Evolutionary conservation across 345 rosid genomes (phyloP).

Genomic region (Citrus inodora): DNA sequence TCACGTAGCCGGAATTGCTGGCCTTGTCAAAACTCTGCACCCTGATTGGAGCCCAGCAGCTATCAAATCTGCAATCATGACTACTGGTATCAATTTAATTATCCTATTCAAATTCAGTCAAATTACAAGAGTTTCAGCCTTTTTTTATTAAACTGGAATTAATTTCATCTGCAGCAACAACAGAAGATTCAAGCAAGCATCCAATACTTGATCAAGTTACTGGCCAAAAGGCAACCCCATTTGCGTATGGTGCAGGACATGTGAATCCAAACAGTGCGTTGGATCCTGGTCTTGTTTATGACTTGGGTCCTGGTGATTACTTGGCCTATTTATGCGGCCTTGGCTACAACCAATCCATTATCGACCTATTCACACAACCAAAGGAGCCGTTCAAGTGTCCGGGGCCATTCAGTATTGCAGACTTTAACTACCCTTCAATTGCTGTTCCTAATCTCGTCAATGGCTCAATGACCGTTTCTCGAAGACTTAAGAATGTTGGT

Average conservation of each 20-base stretch:
- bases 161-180: conserved; percentile 25
- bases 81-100: conserved; percentile 30
- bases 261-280: conserved; percentile 4
- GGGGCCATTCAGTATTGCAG: not conserved
- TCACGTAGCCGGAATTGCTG: conserved; percentile 48
- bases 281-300: conserved; percentile 14
- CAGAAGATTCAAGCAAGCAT: conserved; percentile 13
- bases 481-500: no score
- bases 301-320: not conserved
- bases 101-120: no score
- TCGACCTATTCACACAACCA: not conserved
- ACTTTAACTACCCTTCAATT: no score
- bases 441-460: not conserved
- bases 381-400: not conserved
- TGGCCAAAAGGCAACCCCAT: not conserved
- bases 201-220: conserved; percentile 11
- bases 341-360: not conserved
- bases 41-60: conserved; percentile 56
- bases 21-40: conserved; percentile 45
- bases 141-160: not conserved
- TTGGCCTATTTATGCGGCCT: not conserved
- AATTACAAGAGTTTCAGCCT: no score
- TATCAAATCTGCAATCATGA: conserved; percentile 51
- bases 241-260: not conserved
- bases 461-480: no score